A percentile compares a stretch with the other conserved stretches of the same genome.
Evolutionary conservation across 2,329 filamentous ascomycete genomes (phyloP).

Genomic region (Alternaria atra): DNA sequence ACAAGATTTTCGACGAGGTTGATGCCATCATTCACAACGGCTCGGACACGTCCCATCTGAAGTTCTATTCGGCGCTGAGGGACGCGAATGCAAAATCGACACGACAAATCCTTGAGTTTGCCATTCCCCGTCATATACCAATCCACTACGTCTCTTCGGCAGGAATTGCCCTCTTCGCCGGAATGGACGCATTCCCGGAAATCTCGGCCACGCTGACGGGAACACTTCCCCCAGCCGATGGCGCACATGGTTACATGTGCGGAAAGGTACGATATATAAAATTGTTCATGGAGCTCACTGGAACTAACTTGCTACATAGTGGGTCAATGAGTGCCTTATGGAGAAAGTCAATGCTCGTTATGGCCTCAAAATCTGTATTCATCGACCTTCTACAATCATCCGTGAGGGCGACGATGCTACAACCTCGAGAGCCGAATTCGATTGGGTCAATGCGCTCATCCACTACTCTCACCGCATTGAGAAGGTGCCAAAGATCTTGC

Average conservation of each 20-base stretch:
- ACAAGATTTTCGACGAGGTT: background rate
- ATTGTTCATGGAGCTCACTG: too few species aligned
- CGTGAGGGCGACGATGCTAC: conserved; percentile 4
- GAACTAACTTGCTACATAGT: too few species aligned
- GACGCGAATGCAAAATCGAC: conserved; percentile 11
- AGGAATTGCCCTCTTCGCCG: conserved; percentile 2
- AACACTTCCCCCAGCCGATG: conserved; percentile 34
- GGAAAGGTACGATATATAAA: conserved; percentile 33
- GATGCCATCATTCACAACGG: conserved; percentile 25
- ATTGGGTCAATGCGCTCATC: conserved; percentile 9
- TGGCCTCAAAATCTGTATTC: conserved; percentile 5
- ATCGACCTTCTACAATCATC: conserved; percentile 14
- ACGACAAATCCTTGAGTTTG: conserved; percentile 11
- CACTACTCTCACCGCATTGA: background rate
- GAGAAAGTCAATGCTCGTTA: too few species aligned
- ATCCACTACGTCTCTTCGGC: conserved; percentile 2
- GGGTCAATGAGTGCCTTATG: too few species aligned
- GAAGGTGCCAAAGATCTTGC: background rate
- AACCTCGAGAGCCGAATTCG: background rate
- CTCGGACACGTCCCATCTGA: conserved; percentile 11
- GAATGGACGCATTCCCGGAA: background rate
- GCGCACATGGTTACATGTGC: conserved; percentile 49
- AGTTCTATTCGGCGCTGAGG: conserved; percentile 12
- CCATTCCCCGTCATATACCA: background rate
- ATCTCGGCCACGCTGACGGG: background rate